A percentile compares a stretch with the other conserved stretches of the same genome.
Conservation (phyloP, 140 eudicot species). For the Ambrosia hybrid region DNA sequence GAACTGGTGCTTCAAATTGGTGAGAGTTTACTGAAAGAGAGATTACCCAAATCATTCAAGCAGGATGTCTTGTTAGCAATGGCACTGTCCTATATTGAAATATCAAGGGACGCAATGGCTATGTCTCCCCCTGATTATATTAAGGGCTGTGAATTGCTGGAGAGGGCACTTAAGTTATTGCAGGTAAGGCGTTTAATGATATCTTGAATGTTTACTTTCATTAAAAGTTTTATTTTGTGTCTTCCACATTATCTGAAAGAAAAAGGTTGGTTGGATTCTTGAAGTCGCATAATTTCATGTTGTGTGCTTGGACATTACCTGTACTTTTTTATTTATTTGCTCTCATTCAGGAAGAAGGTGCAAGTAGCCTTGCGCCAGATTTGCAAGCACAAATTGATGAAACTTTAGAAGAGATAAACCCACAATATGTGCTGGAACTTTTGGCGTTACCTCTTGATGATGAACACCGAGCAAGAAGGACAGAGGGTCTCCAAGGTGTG, state of each 20-base stretch:
- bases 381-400: conserved; percentile 96
- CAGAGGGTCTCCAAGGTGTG: conserved; percentile 94
- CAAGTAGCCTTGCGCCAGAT: conserved; percentile 95
- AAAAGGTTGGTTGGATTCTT: neutral
- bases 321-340: conserved; percentile 4
- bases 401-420: conserved; percentile 88
- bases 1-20: conserved; percentile 85
- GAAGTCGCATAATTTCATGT: neutral
- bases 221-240: neutral
- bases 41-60: conserved; percentile 87
- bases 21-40: conserved; percentile 76
- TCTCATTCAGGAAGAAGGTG: conserved; percentile 86
- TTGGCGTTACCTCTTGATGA: conserved; percentile 80
- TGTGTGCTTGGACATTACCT: neutral
- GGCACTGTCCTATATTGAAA: conserved; percentile 90
- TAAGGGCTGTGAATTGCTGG: conserved; percentile 80
- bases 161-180: conserved; percentile 81
- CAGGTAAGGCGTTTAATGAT: conserved; percentile 47
- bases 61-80: conserved; percentile 93
- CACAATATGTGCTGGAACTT: conserved; percentile 90
- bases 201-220: neutral
- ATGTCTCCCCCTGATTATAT: conserved; percentile 81
- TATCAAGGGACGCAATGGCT: conserved; percentile 88
- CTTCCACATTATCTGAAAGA: neutral
- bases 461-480: conserved; percentile 61